Evolutionary conservation across 2,329 filamentous ascomycete species (phyloP), one percentile per base, ranked within the genome.

Genomic region (Fusarium scirpi): DNA sequence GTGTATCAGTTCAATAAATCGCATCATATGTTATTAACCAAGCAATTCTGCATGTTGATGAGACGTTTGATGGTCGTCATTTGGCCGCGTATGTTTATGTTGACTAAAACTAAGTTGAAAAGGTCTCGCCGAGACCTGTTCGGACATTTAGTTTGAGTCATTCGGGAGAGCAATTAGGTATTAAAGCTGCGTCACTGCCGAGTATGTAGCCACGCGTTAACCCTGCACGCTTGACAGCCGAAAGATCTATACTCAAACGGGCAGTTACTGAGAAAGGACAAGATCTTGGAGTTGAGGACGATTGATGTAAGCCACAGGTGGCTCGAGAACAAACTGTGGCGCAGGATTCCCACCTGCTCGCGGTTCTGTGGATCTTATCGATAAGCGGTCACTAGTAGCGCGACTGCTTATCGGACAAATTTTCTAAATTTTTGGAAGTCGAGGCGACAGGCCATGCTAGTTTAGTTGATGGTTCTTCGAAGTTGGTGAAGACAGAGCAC

Each of bases 381-480:
- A 72, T 74, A 76, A 72, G 51, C 11, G 6, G 16, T 30, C 40
- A 16, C 32, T 34, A 49, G 48, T 56, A 67, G 56, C 54, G 40
- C 46, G 56, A 27, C 53, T 41, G 38, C 47, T 59, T 60, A 58
- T 67, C 64, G 70, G 67, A 72, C 45, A 74, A 74, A 72, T 74
- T 74, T 74, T 74, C 61, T 61, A 77, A 77, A 66, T 73, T 76
- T 76, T 76, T 69, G 68, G 61, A 54, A 52, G 56, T 60, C 43
- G 46, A 62, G 49, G 61, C 49, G 53, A 61, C 58, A 58, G 54
- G 55, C 41, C 52, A 32, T 74, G 65, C 62, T 67, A 58, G 60
- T 67, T 57, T 62, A 52, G 57, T 54, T 49, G 62, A 72, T 67
- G 69, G 67, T 70, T 53, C 61, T 73, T 61, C 56, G 64, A 67